Evolutionary conservation across 257 asterid species (phyloP).

Genomic region (Solanum ossicruentum): DNA sequence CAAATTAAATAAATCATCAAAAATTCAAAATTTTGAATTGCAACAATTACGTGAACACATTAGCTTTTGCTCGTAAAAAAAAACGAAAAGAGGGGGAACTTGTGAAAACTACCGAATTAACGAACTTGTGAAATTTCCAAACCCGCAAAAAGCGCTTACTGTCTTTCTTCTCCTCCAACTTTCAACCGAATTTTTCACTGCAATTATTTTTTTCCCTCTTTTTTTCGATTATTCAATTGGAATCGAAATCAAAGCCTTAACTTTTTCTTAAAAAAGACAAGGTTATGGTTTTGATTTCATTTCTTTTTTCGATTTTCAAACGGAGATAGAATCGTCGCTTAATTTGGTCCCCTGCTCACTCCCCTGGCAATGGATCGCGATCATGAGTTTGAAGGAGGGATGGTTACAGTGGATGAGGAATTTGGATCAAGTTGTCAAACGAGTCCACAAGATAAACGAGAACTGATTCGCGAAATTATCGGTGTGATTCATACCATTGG

Average conservation of each 20-base stretch:
- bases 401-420: constrained; percentile 12
- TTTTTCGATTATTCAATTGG: background rate
- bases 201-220: background rate
- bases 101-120: background rate
- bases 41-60: accelerated
- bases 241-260: background rate
- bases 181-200: background rate
- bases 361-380: background rate
- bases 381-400: constrained; percentile 2
- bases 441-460: constrained; percentile 11
- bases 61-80: background rate
- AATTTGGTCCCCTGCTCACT: no score
- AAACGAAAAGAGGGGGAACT: background rate
- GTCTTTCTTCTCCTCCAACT: background rate
- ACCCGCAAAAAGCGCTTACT: background rate
- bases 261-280: no score
- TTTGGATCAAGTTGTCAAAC: constrained; percentile 11
- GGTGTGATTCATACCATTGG: constrained; percentile 33
- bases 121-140: background rate
- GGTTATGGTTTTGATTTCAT: background rate
- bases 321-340: background rate
- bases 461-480: constrained; percentile 33
- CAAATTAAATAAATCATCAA: background rate
- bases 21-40: background rate
- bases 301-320: background rate